Evolutionary conservation across 139 green algal genomes (phyloP), one percentile per base, ranked within the genome.

Genomic region (Marvania coccoides): DNA sequence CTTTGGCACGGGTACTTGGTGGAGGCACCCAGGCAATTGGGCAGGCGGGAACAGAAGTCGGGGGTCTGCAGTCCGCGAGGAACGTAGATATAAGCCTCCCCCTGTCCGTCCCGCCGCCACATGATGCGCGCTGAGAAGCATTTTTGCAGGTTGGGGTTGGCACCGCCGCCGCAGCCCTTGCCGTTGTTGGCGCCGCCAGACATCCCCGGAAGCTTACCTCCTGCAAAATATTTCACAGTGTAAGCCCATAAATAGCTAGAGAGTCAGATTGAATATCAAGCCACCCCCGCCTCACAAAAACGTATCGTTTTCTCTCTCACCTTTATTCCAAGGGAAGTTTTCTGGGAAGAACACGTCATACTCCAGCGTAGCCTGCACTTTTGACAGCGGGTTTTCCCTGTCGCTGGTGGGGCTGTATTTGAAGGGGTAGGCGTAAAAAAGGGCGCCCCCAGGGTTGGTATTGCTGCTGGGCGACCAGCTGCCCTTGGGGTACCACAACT

Each of bases 41-140:
- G 24, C 34, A 33, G 46, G 6, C 60, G 31, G 47, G 15, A 38
- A 31, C 63, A 71, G 28, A 71, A 71, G 47, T 71, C 63, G 33
- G 24, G 13, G 12, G 30, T 26, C 26, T 71, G 63, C 14, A 48
- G 58, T 4, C 48, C 63, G 2, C 60, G 40, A 4, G 63, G 63
- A 13, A 71, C 63, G 14, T 71, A 71, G 10, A 71, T 46, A 42
- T 71, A 71, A 10, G 63, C 63, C 39, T 71, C 63, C 10, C 63
- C 63, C 14, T 34, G 46, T 24, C 63, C 63, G 19, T 63, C 46
- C 30, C 46, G 63, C 23, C 63, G 29, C 63, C 63, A 71, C 63
- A 71, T 71, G 19, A 71, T 61, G 26, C 63, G 29, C 8, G 28
- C 39, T 47, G 47, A 61, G 26, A 57, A 71, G 47, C 63, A 71